Evolutionary conservation across 1,284 basidiomycete genomes (phyloP).

Genomic region (Austropuccinia psidii): DNA sequence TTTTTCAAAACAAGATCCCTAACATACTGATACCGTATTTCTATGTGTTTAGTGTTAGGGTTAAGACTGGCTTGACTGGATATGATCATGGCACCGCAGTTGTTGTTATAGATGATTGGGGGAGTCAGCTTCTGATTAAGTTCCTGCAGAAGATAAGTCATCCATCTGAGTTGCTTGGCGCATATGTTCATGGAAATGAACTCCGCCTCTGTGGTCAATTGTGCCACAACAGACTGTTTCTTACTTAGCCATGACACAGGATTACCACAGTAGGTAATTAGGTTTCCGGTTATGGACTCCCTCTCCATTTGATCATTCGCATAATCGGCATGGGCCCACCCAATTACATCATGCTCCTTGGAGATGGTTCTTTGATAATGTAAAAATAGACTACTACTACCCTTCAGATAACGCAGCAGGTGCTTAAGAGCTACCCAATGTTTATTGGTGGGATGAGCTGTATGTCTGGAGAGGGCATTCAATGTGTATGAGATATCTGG

Average conservation of each 20-base stretch:
- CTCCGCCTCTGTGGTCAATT: not conserved
- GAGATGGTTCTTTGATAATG: no score
- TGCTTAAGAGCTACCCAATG: not conserved
- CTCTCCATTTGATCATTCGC: not conserved
- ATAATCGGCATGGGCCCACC: constrained; percentile 21
- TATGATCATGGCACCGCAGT: not conserved
- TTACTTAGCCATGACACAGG: constrained; percentile 1
- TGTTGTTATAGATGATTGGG: not conserved
- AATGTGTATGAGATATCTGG: not conserved
- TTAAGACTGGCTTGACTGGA: not conserved
- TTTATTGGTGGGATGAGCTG: not conserved
- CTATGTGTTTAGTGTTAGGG: not conserved
- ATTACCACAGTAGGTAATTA: not conserved
- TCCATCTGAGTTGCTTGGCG: constrained; percentile 4
- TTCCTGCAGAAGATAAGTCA: not conserved
- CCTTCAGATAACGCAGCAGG: not conserved
- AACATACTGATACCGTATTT: not conserved
- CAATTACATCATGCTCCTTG: no score
- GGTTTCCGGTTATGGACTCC: not conserved
- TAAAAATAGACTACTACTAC: no score
- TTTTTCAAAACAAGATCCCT: not conserved
- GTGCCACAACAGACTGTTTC: not conserved
- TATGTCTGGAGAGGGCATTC: not conserved
- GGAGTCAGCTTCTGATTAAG: no score
- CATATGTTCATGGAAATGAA: not conserved